phyloP scores from a whole-genome alignment of 2,329 filamentous ascomycete genomes.

The Thermoascus crustaceus region DNA sequence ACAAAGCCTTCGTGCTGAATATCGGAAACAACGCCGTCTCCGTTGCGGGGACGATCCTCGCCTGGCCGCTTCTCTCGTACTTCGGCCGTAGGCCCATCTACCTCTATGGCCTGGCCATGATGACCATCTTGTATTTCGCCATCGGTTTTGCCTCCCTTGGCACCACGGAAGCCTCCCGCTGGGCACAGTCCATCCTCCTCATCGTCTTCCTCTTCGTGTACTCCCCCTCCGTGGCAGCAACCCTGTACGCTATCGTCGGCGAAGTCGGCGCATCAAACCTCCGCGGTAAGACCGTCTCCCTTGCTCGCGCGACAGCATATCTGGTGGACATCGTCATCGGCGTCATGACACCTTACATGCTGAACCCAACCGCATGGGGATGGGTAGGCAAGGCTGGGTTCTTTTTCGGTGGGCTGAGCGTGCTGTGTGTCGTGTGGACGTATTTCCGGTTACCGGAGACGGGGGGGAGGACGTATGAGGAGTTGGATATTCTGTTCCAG shows the following conservation, averaged over 20 bases:
- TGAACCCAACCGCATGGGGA: constrained; percentile 28
- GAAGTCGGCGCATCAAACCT: too few species aligned
- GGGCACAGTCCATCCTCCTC: too few species aligned
- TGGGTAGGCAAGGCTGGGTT: constrained; percentile 31
- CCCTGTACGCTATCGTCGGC: too few species aligned
- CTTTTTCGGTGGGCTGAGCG: constrained; percentile 29
- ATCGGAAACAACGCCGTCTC: constrained; percentile 36
- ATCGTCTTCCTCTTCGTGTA: too few species aligned
- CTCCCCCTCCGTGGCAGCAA: too few species aligned
- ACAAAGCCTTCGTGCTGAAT: constrained; percentile 33
- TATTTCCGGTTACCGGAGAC: constrained; percentile 31
- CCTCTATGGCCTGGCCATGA: constrained; percentile 31
- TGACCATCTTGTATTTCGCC: constrained; percentile 33
- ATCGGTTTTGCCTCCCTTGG: too few species aligned
- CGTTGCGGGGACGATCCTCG: constrained; percentile 33
- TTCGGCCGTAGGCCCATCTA: constrained; percentile 36
- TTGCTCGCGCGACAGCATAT: too few species aligned
- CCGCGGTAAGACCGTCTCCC: too few species aligned
- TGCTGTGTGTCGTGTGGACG: constrained; percentile 25
- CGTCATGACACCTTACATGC: too few species aligned
- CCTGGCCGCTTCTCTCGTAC: constrained; percentile 35
- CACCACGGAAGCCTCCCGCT: too few species aligned
- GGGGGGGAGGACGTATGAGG: constrained; percentile 29
- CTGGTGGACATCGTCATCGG: too few species aligned
- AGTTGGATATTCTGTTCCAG: constrained; percentile 36